Evolutionary conservation across 495 filamentous ascomycete species (phyloP).

Genomic region (Hypoxylon perforatum): DNA sequence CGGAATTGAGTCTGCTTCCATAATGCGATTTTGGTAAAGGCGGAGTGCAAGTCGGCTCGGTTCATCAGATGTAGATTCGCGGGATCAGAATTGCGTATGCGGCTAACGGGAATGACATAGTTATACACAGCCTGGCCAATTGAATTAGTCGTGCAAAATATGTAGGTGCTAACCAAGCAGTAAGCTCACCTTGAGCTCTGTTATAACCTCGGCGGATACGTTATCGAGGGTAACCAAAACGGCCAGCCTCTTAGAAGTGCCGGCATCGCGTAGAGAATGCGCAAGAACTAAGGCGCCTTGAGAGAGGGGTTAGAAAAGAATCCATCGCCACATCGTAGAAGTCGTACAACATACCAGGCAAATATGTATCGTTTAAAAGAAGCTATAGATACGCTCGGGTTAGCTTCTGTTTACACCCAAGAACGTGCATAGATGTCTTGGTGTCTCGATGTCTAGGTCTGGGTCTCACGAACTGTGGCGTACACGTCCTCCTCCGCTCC

Average conservation of each 20-base stretch:
- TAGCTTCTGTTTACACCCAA: slow-evolving; percentile 38
- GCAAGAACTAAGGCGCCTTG: slow-evolving; percentile 91
- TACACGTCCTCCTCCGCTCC: slow-evolving; percentile 63
- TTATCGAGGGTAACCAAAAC: slow-evolving; percentile 83
- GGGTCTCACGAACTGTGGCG: slow-evolving; percentile 60
- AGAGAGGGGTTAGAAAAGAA: slow-evolving; percentile 38
- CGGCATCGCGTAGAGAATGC: slow-evolving; percentile 92
- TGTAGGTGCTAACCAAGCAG: slow-evolving; percentile 4
- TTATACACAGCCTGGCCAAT: slow-evolving; percentile 78
- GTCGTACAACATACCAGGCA: slow-evolving; percentile 74
- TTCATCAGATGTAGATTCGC: slow-evolving; percentile 92
- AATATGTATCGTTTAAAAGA: slow-evolving; percentile 87
- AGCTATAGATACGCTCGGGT: slow-evolving; percentile 65
- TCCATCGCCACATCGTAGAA: slow-evolving; percentile 29
- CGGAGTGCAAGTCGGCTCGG: slow-evolving; percentile 85
- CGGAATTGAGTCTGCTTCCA: slow-evolving; percentile 93
- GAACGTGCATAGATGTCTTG: too few relatives aligned
- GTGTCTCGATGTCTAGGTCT: slow-evolving; percentile 1
- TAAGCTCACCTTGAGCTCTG: slow-evolving; percentile 74
- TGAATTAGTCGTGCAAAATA: slow-evolving; percentile 13
- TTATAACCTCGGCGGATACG: slow-evolving; percentile 75
- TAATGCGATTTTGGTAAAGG: slow-evolving; percentile 95
- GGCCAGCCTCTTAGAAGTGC: slow-evolving; percentile 85
- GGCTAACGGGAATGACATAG: slow-evolving; percentile 85
- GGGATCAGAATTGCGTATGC: slow-evolving; percentile 77